Evolutionary conservation across 305 asterid genomes (phyloP).

Genomic region (Fraxinus angustifolia): DNA sequence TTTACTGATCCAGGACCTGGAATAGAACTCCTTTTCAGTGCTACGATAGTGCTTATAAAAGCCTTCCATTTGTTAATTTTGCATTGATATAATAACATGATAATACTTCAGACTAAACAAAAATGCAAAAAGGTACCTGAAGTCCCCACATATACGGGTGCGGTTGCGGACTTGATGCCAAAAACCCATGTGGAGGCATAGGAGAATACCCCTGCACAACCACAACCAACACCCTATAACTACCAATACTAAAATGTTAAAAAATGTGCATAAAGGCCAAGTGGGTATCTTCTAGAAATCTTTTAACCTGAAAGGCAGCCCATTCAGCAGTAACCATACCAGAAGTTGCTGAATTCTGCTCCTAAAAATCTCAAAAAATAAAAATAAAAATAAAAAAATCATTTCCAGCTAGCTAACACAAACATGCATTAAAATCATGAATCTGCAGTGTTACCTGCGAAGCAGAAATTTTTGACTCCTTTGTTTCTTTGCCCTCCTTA

Average conservation of each 20-base stretch:
- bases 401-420: slow-evolving; percentile 4
- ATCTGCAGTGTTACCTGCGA: slow-evolving; percentile 47
- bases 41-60: not conserved
- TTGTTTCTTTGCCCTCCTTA: slow-evolving; percentile 67
- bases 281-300: slow-evolving; percentile 10
- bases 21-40: not conserved
- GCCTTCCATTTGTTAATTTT: not conserved
- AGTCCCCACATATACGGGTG: slow-evolving; percentile 67
- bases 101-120: not conserved
- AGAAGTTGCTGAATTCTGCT: slow-evolving; percentile 60
- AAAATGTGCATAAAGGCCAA: not conserved
- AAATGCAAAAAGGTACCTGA: slow-evolving; percentile 34
- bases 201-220: slow-evolving; percentile 28
- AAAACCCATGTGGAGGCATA: slow-evolving; percentile 49
- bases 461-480: slow-evolving; percentile 63
- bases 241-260: slow-evolving; percentile 9
- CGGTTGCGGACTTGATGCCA: slow-evolving; percentile 50
- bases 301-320: slow-evolving; percentile 88
- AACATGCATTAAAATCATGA: not conserved
- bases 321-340: slow-evolving; percentile 73
- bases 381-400: not conserved
- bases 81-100: not conserved
- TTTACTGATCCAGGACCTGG: not conserved
- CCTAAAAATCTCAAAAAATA: slow-evolving; percentile 42
- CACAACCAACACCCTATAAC: slow-evolving; percentile 9